A percentile compares a stretch with the other conserved stretches of the same genome.
Conservation (phyloP, 345 rosid genomes). For the Xanthoceras sorbifolium region DNA sequence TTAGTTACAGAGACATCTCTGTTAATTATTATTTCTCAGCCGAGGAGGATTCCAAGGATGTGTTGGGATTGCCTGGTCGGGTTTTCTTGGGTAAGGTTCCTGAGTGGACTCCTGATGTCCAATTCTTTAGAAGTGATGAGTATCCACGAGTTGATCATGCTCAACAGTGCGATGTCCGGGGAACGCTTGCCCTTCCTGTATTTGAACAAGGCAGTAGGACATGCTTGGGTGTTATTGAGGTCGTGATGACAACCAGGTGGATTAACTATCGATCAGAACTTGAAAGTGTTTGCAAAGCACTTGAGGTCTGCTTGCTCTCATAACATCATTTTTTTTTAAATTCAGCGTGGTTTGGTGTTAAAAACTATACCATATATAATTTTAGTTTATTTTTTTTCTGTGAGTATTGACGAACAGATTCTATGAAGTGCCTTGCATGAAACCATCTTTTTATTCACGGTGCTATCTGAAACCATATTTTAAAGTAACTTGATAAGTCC, state of each 20-base stretch:
- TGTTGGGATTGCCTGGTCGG: constrained; percentile 76
- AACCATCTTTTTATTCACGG: background rate
- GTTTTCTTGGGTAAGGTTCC: constrained; percentile 84
- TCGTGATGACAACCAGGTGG: constrained; percentile 76
- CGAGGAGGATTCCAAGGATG: constrained; percentile 65
- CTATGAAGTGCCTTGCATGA: background rate
- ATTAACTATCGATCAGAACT: constrained; percentile 69
- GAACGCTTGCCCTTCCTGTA: constrained; percentile 88
- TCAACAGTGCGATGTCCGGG: constrained; percentile 70
- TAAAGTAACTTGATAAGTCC: background rate
- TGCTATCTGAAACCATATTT: background rate
- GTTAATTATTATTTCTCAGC: constrained; percentile 72
- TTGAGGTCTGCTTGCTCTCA: constrained; percentile 61
- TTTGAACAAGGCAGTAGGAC: constrained; percentile 82
- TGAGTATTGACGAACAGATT: background rate
- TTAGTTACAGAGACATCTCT: constrained; percentile 76
- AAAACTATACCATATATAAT: background rate
- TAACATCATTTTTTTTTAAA: constrained; percentile 1
- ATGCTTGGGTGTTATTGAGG: constrained; percentile 91
- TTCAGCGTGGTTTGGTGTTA: constrained; percentile 3
- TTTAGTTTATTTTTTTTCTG: background rate
- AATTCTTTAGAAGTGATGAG: constrained; percentile 84
- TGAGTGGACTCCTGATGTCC: constrained; percentile 97
- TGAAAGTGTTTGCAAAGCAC: constrained; percentile 81
- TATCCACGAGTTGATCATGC: constrained; percentile 78